Percentiles rank a stretch among this genome's conserved stretches.
These are phyloP conservation scores for Exsudoporus frostii DNA, from an alignment of 768 basidiomycete species.

Conservation along the genomic window DNA sequence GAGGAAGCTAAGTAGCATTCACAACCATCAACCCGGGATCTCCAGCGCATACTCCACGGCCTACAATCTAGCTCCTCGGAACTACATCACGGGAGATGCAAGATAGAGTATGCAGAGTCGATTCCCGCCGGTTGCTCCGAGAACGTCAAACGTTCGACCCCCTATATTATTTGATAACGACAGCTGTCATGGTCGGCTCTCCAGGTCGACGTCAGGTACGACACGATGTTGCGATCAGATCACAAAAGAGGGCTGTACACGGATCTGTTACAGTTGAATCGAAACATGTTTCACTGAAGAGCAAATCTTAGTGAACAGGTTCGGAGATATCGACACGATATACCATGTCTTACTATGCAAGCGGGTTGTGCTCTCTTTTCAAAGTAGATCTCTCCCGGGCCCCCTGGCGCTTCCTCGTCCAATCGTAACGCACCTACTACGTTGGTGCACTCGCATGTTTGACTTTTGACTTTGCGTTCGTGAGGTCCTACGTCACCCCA, in stretches of 20 bases:
- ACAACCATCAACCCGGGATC: too few species aligned
- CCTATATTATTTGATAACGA: too few species aligned
- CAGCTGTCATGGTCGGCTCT: slow-evolving; percentile 1
- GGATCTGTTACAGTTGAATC: not conserved
- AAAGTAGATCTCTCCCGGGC: too few species aligned
- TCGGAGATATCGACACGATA: too few species aligned
- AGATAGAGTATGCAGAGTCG: not conserved
- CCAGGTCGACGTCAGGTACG: not conserved
- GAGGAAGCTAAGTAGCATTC: too few species aligned
- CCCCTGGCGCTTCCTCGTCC: not conserved
- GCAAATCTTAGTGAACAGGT: not conserved
- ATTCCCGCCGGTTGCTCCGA: too few species aligned
- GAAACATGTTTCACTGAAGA: not conserved
- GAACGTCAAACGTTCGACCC: not conserved
- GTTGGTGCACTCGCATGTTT: not conserved
- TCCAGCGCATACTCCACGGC: not conserved
- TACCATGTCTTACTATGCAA: too few species aligned
- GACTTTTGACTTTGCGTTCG: not conserved
- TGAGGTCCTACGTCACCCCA: not conserved
- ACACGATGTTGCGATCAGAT: not conserved
- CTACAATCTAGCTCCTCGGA: not conserved
- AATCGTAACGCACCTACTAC: not conserved
- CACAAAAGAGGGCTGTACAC: not conserved
- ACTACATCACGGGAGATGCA: not conserved
- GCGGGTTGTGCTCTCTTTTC: too few species aligned